Base-by-base conservation (phyloP, 2,329 filamentous ascomycete species). In the Geosmithia putterillii region DNA sequence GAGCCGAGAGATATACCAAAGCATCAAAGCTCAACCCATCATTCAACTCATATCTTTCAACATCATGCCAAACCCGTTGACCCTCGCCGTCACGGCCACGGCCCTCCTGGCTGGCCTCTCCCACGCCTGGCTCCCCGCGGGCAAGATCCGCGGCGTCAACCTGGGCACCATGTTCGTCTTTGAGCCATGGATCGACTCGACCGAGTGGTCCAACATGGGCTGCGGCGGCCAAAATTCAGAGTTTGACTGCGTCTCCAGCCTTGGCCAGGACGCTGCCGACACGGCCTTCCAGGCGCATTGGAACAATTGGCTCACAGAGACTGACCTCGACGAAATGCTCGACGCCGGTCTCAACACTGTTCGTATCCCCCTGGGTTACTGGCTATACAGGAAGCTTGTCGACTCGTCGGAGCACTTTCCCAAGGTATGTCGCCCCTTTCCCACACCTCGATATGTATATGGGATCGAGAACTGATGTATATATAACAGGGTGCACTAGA, bases 101-200 rank as follows among this genome's bases (percentile, higher is more conserved):
- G n/a, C n/a, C n/a, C n/a, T n/a, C 43, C 22, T 44, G 7, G 23
- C 38, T 18, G 23, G 20, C 38, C n/a, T 40, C 18, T 17, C 43
- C 14, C 6, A 22, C 6, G 39, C 48, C 9, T 53, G 52, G 48
- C 46, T 54, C 0, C 38, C 45, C 3, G 41, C 35, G 0, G 34
- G 42, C 42, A 73, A 72, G 52, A 69, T 76, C 42, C 68, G 72
- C 9, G 73, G 73, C 25, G 73, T 76, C 44, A 76, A 76, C 51
- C 56, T 75, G 8, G 71, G 73, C 7, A 65, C 67, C 1, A 60
- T 67, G 20, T 74, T 76, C 50, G 53, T 76, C 43, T 57, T 68
- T 25, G 73, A 77, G 56, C 70, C 70, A 7, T 76, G 73, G 73
- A 70, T 76, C 52, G 64, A 64, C 39, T 48, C 50, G 15, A 51